phyloP scores from a whole-genome alignment of 2,329 filamentous ascomycete species.

The Paracoccidioides brasiliensis region DNA sequence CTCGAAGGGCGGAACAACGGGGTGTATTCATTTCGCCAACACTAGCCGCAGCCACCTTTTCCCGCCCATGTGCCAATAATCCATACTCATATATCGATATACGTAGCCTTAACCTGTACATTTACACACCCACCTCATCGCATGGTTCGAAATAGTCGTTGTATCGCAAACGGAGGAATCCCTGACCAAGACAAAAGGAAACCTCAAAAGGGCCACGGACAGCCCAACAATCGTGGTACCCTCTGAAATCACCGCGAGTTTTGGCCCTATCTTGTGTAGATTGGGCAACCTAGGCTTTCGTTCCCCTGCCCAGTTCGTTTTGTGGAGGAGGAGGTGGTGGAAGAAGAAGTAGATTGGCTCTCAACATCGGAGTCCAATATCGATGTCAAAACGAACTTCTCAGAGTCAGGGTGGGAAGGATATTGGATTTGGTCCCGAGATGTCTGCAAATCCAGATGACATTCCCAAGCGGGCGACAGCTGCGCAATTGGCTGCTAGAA shows the following conservation, averaged over 20 bases:
- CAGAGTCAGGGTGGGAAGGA: conserved; percentile 26
- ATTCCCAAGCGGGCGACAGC: conserved; percentile 40
- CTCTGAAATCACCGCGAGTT: too few relatives aligned
- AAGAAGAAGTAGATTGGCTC: neutral
- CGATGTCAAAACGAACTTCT: conserved; percentile 30
- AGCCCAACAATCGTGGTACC: neutral
- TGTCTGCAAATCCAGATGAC: conserved; percentile 32
- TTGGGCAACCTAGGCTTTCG: neutral
- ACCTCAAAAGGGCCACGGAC: too few relatives aligned
- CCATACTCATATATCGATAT: too few relatives aligned
- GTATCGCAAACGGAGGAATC: too few relatives aligned
- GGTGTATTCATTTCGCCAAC: too few relatives aligned
- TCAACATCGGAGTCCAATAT: neutral
- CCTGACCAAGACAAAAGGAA: too few relatives aligned
- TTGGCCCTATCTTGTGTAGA: neutral
- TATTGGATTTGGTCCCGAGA: conserved; percentile 19
- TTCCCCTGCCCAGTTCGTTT: neutral
- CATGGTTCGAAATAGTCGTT: too few relatives aligned
- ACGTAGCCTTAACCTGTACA: too few relatives aligned
- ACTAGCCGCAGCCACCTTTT: too few relatives aligned
- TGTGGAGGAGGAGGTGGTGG: neutral
- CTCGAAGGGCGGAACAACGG: too few relatives aligned
- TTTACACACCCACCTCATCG: too few relatives aligned
- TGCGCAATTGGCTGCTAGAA: conserved; percentile 41
- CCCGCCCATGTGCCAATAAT: too few relatives aligned